phyloP scores from a whole-genome alignment of 768 basidiomycete genomes.

The Gloeopeniophorella convolvens region DNA sequence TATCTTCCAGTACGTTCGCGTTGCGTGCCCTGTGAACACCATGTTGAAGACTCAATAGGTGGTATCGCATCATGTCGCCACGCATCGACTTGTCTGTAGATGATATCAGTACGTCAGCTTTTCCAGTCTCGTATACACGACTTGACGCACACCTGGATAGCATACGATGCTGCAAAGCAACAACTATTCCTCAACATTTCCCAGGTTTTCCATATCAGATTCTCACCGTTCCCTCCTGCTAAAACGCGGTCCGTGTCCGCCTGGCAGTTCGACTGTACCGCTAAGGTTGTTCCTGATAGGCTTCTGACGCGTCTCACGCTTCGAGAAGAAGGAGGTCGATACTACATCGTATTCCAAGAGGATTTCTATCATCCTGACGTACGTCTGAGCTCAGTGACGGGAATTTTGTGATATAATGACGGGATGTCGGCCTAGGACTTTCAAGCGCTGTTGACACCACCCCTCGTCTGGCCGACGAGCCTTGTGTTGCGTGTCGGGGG shows the following conservation, averaged over 20 bases:
- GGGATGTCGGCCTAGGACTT: slow-evolving; percentile 35
- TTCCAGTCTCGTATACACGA: background rate
- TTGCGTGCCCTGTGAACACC: background rate
- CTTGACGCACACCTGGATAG: slow-evolving; percentile 26
- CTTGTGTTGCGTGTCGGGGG: slow-evolving; percentile 27
- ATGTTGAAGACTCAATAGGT: slow-evolving; percentile 30
- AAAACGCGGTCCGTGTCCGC: slow-evolving; percentile 37
- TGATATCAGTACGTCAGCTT: slow-evolving; percentile 35
- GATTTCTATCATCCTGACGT: slow-evolving; percentile 55
- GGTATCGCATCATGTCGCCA: slow-evolving; percentile 61
- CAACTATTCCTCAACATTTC: slow-evolving; percentile 45
- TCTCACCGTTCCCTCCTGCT: slow-evolving; percentile 38
- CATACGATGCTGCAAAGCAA: slow-evolving; percentile 39
- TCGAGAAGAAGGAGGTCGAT: slow-evolving; percentile 33
- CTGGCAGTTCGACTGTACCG: background rate
- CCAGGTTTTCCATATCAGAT: slow-evolving; percentile 49
- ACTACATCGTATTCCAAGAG: slow-evolving; percentile 50
- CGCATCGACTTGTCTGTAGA: slow-evolving; percentile 35
- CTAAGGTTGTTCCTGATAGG: slow-evolving; percentile 24
- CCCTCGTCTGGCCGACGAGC: slow-evolving; percentile 33
- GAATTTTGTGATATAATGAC: background rate
- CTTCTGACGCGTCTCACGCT: slow-evolving; percentile 47
- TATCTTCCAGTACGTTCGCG: slow-evolving; percentile 46
- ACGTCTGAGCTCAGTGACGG: background rate
- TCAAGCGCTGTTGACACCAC: slow-evolving; percentile 37